phyloP scores from a whole-genome alignment of 257 asterid species.

The Forsythia suspensa region DNA sequence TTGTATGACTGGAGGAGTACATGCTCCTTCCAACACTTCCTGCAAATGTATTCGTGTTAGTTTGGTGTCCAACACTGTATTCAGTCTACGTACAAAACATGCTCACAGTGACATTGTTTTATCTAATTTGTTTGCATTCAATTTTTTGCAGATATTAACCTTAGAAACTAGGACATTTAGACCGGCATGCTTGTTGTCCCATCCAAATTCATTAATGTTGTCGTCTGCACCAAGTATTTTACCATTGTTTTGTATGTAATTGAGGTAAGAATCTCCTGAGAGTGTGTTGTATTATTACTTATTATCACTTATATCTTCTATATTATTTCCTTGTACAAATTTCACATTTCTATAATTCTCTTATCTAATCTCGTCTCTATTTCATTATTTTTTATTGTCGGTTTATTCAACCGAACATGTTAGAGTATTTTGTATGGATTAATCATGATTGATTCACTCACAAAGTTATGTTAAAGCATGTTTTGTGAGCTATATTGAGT shows the following conservation, averaged over 20 bases:
- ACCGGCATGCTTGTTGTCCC: slow-evolving; percentile 99
- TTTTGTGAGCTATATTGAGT: too few relatives aligned
- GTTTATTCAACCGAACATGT: too few relatives aligned
- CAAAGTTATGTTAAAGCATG: too few relatives aligned
- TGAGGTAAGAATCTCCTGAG: slow-evolving; percentile 65
- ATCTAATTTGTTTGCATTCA: not conserved
- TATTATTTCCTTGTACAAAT: too few relatives aligned
- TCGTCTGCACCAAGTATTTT: slow-evolving; percentile 92
- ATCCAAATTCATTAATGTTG: slow-evolving; percentile 85
- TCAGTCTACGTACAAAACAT: too few relatives aligned
- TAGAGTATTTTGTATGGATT: too few relatives aligned
- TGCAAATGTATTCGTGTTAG: slow-evolving; percentile 29
- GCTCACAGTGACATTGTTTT: not conserved
- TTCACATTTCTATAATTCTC: too few relatives aligned
- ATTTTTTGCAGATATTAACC: slow-evolving; percentile 32
- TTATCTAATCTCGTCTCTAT: too few relatives aligned
- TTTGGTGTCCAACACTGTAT: not conserved
- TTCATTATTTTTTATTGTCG: too few relatives aligned
- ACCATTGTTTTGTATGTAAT: slow-evolving; percentile 75
- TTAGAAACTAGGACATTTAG: slow-evolving; percentile 86
- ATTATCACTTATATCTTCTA: too few relatives aligned
- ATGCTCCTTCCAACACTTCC: slow-evolving; percentile 67
- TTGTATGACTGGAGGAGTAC: slow-evolving; percentile 74
- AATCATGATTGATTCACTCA: too few relatives aligned
- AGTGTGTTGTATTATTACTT: not conserved